phyloP scores from a whole-genome alignment of 139 green algal genomes.

The Yamagishiella unicocca region DNA sequence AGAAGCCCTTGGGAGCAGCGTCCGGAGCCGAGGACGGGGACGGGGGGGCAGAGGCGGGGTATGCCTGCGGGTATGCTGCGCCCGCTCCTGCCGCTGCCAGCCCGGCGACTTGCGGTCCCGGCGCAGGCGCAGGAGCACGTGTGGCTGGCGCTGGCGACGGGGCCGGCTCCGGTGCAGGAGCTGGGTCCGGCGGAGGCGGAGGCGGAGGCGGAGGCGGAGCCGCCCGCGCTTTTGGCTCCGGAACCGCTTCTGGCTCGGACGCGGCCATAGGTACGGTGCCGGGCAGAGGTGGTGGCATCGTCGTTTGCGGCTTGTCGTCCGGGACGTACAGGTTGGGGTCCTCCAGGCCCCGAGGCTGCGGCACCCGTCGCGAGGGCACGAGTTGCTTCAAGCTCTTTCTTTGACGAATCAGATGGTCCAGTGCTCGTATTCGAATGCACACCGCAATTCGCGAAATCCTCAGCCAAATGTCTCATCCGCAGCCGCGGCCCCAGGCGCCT shows the following conservation, averaged over 20 bases:
- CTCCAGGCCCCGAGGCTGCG: not conserved
- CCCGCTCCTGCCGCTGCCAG: no score
- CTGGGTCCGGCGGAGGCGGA: not conserved
- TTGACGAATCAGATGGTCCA: no score
- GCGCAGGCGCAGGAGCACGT: not conserved
- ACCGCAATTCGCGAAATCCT: not conserved
- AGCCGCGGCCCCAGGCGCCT: not conserved
- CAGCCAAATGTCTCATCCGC: not conserved
- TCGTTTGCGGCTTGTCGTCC: not conserved
- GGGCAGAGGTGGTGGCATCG: not conserved
- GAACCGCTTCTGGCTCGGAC: no score
- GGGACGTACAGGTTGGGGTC: constrained; percentile 18
- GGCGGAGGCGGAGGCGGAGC: not conserved
- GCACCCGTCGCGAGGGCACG: not conserved
- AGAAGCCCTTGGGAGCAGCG: no score
- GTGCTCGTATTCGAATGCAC: not conserved
- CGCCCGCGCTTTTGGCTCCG: not conserved
- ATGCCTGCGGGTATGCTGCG: no score
- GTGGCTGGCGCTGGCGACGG: not conserved
- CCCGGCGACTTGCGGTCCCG: not conserved
- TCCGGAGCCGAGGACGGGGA: no score
- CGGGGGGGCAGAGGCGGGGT: no score
- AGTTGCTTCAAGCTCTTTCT: not conserved
- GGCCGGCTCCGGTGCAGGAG: not conserved
- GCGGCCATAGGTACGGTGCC: not conserved